phyloP scores from a whole-genome alignment of 1,284 basidiomycete genomes.

The Ustilago nuda region DNA sequence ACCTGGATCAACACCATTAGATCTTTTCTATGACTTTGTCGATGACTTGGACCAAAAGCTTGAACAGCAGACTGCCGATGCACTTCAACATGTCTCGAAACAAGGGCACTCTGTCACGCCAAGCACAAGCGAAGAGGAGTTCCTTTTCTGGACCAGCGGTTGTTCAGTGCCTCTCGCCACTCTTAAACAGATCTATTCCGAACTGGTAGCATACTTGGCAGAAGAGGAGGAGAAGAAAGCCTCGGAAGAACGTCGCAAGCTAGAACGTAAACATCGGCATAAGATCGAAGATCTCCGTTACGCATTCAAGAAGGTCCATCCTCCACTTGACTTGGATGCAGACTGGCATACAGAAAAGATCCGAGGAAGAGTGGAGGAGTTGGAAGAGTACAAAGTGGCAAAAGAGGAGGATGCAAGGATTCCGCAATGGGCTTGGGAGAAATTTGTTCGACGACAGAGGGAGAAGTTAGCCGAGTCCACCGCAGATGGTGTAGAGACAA shows the following conservation, averaged over 20 bases:
- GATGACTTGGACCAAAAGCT: conserved; percentile 87
- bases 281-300: conserved; percentile 95
- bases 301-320: conserved; percentile 87
- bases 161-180: conserved; percentile 20
- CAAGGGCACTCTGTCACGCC: conserved; percentile 73
- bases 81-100: conserved; percentile 75
- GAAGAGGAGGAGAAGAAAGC: conserved; percentile 34
- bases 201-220: conserved; percentile 31
- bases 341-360: conserved; percentile 29
- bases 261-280: conserved; percentile 85
- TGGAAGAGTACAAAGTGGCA: conserved; percentile 48
- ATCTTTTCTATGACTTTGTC: conserved; percentile 94
- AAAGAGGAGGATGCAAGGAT: conserved; percentile 49
- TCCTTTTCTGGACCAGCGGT: conserved; percentile 71
- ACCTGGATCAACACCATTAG: conserved; percentile 91
- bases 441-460: conserved; percentile 60
- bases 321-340: conserved; percentile 71
- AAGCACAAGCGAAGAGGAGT: conserved; percentile 71
- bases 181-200: conserved; percentile 27
- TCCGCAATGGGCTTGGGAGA: conserved; percentile 60
- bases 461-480: conserved; percentile 33
- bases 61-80: conserved; percentile 78
- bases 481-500: neutral
- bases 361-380: conserved; percentile 14
- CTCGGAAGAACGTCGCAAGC: conserved; percentile 78